Base-by-base conservation (phyloP, 139 green algal genomes). In the Raphidocelis subcapitata region DNA sequence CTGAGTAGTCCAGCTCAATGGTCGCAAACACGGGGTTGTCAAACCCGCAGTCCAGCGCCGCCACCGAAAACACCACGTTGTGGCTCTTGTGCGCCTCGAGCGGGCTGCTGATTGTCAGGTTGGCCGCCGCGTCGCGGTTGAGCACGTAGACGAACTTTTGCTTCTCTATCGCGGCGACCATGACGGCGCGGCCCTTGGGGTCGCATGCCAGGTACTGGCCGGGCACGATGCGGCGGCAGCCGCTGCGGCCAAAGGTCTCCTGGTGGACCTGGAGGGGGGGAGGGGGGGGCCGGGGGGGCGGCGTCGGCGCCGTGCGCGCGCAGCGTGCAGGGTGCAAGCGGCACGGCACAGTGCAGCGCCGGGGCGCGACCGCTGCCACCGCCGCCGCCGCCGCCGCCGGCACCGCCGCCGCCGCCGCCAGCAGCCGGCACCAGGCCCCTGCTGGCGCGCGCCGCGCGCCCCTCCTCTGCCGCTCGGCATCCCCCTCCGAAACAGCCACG, bases 121-220 rank as follows among this genome's bases (percentile, higher is more conserved):
- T 95, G 29, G 94, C 93, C 23, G 89, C 86, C 21, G 77, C 87
- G 85, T 99, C 96, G 5, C 96, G 74, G 83, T 99, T 99, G 16
- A 99, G 83, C 26, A 99, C 93, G 79, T 99, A 99, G 52, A 99
- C 96, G 47, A 99, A 89, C 85, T 99, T 99, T 83, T 97, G 88
- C 89, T 98, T 98, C 80, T 99, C 96, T 12, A 94, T 59, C 1
- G 94, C 94, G 1, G 74, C 95, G 49, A 99, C 89, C 87, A 99
- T 95, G 81, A 87, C 91, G 18, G 96, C 96, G 21, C 96, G 83
- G 10, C 96, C 96, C 68, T 97, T 97, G 26, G 96, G 96, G 76
- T 99, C 96, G 14, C 80, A 77, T 3, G 92, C 93, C 18, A 98
- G 33, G 74, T 90, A 96, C 88, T 99, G 90, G 3, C 96, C 96